Evolutionary conservation across 805 yeast species (phyloP).

Genomic region (Wickerhamomyces pijperi): DNA sequence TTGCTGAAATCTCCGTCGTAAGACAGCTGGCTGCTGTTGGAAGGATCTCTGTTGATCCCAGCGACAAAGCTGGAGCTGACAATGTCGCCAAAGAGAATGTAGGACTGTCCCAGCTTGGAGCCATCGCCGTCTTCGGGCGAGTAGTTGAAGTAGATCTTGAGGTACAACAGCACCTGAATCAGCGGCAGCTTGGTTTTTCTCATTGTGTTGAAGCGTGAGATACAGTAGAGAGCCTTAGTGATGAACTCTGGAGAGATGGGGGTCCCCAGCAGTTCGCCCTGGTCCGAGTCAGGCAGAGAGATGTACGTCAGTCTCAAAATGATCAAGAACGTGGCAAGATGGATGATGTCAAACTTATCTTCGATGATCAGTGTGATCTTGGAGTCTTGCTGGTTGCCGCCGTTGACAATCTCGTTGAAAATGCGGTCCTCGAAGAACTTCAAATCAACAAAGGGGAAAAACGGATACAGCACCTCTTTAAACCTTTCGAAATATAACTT

Average conservation of each 20-base stretch:
- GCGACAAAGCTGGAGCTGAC: constrained; percentile 33
- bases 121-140: constrained; percentile 43
- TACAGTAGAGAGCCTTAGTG: constrained; percentile 26
- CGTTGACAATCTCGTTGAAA: constrained; percentile 18
- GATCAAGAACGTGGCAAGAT: constrained; percentile 28
- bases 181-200: constrained; percentile 27
- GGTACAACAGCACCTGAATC: constrained; percentile 31
- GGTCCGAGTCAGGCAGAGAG: constrained; percentile 23
- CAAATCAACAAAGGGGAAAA: constrained; percentile 35
- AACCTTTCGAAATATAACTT: constrained; percentile 32
- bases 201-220: constrained; percentile 29
- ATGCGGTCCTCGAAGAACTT: constrained; percentile 21
- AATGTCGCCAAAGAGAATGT: constrained; percentile 25
- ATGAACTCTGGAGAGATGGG: constrained; percentile 30
- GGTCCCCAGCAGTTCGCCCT: constrained; percentile 18
- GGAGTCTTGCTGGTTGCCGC: constrained; percentile 1
- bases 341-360: constrained; percentile 29
- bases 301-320: constrained; percentile 31
- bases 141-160: constrained; percentile 27
- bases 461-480: constrained; percentile 33
- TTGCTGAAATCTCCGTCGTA: constrained; percentile 10
- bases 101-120: constrained; percentile 29
- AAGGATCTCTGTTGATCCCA: constrained; percentile 40
- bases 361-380: constrained; percentile 21
- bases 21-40: constrained; percentile 12